Conservation (phyloP, 805 yeast genomes). For the Metschnikowia lochheadii region DNA sequence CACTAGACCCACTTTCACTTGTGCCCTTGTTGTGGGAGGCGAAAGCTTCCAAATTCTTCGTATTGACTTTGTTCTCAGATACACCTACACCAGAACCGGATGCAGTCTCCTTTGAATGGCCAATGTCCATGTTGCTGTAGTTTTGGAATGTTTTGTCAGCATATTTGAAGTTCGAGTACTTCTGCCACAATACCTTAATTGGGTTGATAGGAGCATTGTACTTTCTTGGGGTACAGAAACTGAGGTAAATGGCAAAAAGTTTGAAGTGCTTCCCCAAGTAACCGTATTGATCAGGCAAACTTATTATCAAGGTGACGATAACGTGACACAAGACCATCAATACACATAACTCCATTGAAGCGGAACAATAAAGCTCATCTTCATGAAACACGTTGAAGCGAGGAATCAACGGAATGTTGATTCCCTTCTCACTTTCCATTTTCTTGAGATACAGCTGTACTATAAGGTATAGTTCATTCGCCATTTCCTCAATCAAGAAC, state of each 20-base stretch:
- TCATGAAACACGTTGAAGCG: not conserved
- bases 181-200: constrained; percentile 9
- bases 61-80: not conserved
- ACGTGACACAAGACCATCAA: constrained; percentile 14
- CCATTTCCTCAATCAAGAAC: constrained; percentile 17
- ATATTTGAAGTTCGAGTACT: constrained; percentile 9
- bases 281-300: constrained; percentile 17
- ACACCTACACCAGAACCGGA: not conserved
- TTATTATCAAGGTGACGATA: constrained; percentile 14
- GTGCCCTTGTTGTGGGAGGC: not conserved
- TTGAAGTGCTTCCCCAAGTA: constrained; percentile 16
- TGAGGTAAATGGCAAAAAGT: constrained; percentile 13
- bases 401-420: not conserved
- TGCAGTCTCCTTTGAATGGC: not conserved
- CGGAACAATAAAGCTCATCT: constrained; percentile 10
- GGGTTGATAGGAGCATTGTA: constrained; percentile 16
- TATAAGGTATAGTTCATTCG: constrained; percentile 14
- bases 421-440: constrained; percentile 7
- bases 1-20: constrained; percentile 1
- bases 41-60: not conserved
- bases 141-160: constrained; percentile 1
- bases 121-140: not conserved
- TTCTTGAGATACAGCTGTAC: constrained; percentile 10
- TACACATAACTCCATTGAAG: constrained; percentile 16
- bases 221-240: constrained; percentile 14